These are phyloP conservation scores for Staphylotrichum longicolle DNA, from an alignment of 495 filamentous ascomycete species.

Conservation along the genomic window DNA sequence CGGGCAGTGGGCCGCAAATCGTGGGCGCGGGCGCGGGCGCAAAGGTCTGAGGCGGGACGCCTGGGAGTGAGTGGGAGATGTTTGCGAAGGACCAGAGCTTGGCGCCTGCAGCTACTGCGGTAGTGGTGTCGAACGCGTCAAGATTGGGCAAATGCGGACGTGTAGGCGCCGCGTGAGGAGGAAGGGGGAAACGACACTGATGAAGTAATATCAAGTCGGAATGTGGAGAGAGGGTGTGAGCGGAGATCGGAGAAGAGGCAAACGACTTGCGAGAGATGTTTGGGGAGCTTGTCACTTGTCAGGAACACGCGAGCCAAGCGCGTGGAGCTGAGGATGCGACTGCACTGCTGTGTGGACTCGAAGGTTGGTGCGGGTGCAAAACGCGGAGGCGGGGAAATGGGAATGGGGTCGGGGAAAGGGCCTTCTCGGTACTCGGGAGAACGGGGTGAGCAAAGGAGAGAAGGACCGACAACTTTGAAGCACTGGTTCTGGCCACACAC, in stretches of 20 bases:
- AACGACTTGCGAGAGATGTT: slow-evolving; percentile 7
- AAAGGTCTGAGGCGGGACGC: background rate
- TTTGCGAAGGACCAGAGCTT: background rate
- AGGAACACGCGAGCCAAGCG: slow-evolving; percentile 24
- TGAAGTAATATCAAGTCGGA: slow-evolving; percentile 14
- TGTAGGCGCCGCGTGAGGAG: slow-evolving; percentile 24
- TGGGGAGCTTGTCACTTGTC: background rate
- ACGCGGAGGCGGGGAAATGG: slow-evolving; percentile 34
- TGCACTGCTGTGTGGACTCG: background rate
- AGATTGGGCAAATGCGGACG: slow-evolving; percentile 32
- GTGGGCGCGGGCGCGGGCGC: background rate
- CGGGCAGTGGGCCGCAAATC: background rate
- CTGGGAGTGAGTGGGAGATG: too few relatives aligned
- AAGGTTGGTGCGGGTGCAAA: slow-evolving; percentile 14
- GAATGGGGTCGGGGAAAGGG: slow-evolving; percentile 13
- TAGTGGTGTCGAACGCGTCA: background rate
- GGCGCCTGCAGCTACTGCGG: slow-evolving; percentile 1
- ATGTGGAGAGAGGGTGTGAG: slow-evolving; percentile 16
- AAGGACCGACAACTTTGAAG: slow-evolving; percentile 13
- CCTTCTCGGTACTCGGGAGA: slow-evolving; percentile 7
- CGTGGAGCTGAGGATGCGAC: slow-evolving; percentile 3
- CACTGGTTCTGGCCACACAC: background rate
- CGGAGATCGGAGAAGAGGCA: slow-evolving; percentile 29
- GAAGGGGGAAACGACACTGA: background rate
- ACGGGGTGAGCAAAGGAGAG: slow-evolving; percentile 1